Conservation (phyloP, 129 eudicot genomes). For the Scalesia atractyloides region DNA sequence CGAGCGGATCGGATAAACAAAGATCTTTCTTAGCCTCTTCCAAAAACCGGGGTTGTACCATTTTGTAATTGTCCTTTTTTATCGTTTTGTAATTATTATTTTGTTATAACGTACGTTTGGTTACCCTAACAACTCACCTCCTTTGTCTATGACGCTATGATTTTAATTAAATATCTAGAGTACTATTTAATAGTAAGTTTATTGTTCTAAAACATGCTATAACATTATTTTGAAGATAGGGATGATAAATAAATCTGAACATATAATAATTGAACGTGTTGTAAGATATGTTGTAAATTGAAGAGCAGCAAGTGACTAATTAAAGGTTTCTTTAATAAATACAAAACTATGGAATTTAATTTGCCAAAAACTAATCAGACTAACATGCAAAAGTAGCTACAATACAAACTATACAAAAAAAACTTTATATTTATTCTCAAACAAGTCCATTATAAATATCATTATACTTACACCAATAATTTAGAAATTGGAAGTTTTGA, state of each 20-base stretch:
- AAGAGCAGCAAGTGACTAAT: not conserved
- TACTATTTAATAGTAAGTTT: not conserved
- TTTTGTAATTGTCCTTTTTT: not conserved
- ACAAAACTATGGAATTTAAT: not conserved
- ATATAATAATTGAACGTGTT: not conserved
- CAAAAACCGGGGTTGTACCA: not conserved
- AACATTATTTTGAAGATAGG: not conserved
- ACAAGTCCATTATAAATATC: not conserved
- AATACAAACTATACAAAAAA: not conserved
- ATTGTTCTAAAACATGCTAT: not conserved
- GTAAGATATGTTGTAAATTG: not conserved
- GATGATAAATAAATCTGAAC: not conserved
- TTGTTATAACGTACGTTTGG: not conserved
- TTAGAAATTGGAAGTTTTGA: not conserved
- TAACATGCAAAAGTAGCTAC: slow-evolving; percentile 3
- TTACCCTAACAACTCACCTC: not conserved
- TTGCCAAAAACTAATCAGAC: not conserved
- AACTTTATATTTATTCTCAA: not conserved
- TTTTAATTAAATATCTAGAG: not conserved
- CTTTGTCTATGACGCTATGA: not conserved
- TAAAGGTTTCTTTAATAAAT: not conserved
- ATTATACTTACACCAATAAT: not conserved
- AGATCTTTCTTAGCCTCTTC: not conserved
- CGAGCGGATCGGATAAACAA: not conserved
- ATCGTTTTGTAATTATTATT: not conserved